These are phyloP conservation scores for Rhamnella rubrinervis DNA, from an alignment of 331 rosid genomes.

Conservation along the genomic window DNA sequence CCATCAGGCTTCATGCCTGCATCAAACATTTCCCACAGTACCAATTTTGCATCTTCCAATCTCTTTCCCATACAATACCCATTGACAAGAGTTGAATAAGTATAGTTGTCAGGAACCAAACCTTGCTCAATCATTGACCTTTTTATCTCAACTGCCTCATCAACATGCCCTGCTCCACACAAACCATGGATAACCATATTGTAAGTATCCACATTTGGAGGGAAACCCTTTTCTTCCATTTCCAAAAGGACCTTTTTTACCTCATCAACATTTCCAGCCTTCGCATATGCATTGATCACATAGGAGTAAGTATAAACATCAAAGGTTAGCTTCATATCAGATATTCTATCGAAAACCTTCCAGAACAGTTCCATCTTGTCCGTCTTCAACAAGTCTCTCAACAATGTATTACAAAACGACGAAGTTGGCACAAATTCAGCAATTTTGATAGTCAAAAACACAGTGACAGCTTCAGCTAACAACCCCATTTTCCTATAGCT, in stretches of 20 bases:
- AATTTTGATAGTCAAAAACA: constrained; percentile 28
- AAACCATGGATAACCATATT: constrained; percentile 43
- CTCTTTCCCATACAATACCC: constrained; percentile 44
- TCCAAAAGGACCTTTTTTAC: constrained; percentile 36
- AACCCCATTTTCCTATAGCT: constrained; percentile 30
- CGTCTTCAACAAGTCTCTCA: constrained; percentile 45
- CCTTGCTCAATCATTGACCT: constrained; percentile 41
- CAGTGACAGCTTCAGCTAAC: constrained; percentile 39
- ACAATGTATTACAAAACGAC: constrained; percentile 35
- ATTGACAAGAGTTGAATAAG: constrained; percentile 38
- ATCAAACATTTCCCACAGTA: constrained; percentile 37
- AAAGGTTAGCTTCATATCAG: constrained; percentile 28
- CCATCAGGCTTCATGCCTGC: constrained; percentile 45
- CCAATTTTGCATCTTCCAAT: constrained; percentile 38
- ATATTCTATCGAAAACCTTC: constrained; percentile 48
- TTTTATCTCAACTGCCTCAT: constrained; percentile 43
- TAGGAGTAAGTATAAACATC: constrained; percentile 40
- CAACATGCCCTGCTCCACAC: constrained; percentile 37
- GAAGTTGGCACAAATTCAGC: constrained; percentile 32
- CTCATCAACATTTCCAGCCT: constrained; percentile 37
- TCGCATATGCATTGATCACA: constrained; percentile 43
- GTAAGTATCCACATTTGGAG: constrained; percentile 36
- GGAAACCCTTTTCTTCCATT: constrained; percentile 49
- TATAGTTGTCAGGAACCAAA: constrained; percentile 40
- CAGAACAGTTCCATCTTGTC: constrained; percentile 39